phyloP scores from a whole-genome alignment of 768 basidiomycete genomes.

The Tricholoma matsutake region DNA sequence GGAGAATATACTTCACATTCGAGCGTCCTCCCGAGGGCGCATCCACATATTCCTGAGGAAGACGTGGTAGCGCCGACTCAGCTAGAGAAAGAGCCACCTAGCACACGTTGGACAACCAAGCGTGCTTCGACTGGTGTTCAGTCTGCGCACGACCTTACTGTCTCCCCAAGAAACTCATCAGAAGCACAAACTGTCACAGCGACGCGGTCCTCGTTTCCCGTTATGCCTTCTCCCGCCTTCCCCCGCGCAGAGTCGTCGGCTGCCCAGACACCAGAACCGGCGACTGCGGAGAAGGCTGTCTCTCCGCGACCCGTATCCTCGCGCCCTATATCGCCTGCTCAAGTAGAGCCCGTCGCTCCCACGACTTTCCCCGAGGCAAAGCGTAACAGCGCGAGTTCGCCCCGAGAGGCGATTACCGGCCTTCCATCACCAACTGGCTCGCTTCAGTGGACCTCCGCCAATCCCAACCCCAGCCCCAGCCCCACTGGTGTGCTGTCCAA shows the following conservation, averaged over 20 bases:
- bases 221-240: constrained; percentile 19
- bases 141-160: constrained; percentile 18
- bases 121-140: constrained; percentile 2
- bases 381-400: constrained; percentile 18
- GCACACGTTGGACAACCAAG: constrained; percentile 3
- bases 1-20: constrained; percentile 39
- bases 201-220: constrained; percentile 28
- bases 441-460: constrained; percentile 12
- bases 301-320: constrained; percentile 1
- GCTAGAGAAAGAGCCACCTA: constrained; percentile 3
- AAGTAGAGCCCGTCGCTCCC: constrained; percentile 26
- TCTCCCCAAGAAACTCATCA: constrained; percentile 27
- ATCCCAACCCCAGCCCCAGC: constrained; percentile 7
- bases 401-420: constrained; percentile 27
- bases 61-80: constrained; percentile 38
- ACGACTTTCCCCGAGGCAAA: constrained; percentile 10
- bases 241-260: neutral
- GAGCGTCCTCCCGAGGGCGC: constrained; percentile 37
- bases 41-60: constrained; percentile 68
- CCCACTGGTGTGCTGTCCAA: constrained; percentile 32
- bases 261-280: constrained; percentile 3
- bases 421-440: constrained; percentile 22
- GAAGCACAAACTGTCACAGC: constrained; percentile 38
- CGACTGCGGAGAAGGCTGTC: neutral
- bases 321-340: constrained; percentile 25